Evolutionary conservation across 1,284 basidiomycete species (phyloP), one percentile per base, ranked within the genome.

Genomic region (Fomitiporia mediterranea): DNA sequence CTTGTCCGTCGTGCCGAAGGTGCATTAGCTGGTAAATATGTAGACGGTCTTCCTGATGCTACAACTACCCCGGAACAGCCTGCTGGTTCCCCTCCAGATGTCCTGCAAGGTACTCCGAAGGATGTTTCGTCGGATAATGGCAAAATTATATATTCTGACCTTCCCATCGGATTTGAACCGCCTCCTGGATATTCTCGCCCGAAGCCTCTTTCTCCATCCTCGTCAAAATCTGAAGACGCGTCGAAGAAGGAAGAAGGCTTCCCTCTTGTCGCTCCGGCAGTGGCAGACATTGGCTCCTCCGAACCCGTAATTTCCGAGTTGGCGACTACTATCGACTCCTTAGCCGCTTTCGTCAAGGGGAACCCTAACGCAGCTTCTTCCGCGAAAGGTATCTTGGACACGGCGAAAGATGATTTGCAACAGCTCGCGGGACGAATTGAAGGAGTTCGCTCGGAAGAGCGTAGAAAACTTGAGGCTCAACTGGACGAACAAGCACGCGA

Each of bases 261-360:
- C 9, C 93, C 94, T 39, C 80, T 91, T 43, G 77, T 98, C 59
- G 87, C 91, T 0, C 91, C 94, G 3, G 80, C 83, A 35, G 82
- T 99, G 56, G 80, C 84, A 55, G 85, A 86, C 55, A 78, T 94
- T 51, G 79, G 78, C 42, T 71, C 76, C 15, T 86, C 86, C 4
- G 91, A 96, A 63, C 95, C 96, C 15, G 86, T 98, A 66, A 89
- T 99, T 60, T 79, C 86, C 1, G 93, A 98, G 69, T 84, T 99
- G 15, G 96, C 95, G 3, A 81, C 84, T 11, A 96, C 94, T 42
- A 98, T 99, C 65, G 96, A 98, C 73, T 84, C 88, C 67, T 86
- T 99, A 51, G 87, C 94, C 17, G 81, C 85, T 9, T 95, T 90
- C 73, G 76, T 98, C 38, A 83, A 82, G 40, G 74, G 81, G 25